phyloP scores from a whole-genome alignment of 2,329 filamentous ascomycete species.

The Aspergillus floridensis region DNA sequence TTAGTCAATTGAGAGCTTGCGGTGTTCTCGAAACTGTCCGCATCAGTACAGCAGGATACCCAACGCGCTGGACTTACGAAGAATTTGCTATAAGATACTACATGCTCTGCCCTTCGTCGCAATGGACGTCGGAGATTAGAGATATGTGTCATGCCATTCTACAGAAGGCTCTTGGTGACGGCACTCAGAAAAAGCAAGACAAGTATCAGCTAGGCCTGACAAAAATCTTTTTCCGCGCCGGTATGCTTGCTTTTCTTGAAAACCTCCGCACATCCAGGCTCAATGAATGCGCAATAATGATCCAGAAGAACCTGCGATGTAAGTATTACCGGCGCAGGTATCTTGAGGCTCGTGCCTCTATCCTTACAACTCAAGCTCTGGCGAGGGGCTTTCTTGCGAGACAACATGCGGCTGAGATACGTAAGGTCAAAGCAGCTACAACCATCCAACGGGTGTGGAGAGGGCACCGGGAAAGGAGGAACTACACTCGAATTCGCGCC shows the following conservation, averaged over 20 bases:
- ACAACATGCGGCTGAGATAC: conserved; percentile 72
- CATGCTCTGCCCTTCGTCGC: conserved; percentile 85
- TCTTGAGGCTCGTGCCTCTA: conserved; percentile 76
- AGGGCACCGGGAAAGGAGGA: conserved; percentile 83
- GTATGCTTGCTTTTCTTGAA: conserved; percentile 97
- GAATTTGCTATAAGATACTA: conserved; percentile 98
- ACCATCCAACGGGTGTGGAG: conserved; percentile 95
- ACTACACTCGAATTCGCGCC: conserved; percentile 72
- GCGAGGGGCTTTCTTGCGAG: conserved; percentile 76
- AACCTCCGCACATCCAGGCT: conserved; percentile 86
- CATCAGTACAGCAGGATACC: conserved; percentile 96
- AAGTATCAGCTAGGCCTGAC: conserved; percentile 97
- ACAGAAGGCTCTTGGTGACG: conserved; percentile 78
- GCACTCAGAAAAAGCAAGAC: conserved; percentile 71
- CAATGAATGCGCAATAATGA: conserved; percentile 93
- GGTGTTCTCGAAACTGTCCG: conserved; percentile 98
- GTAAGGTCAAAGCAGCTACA: conserved; percentile 81
- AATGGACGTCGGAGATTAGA: conserved; percentile 92
- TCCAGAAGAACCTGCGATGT: conserved; percentile 94
- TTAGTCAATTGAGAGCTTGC: conserved; percentile 94
- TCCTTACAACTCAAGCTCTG: conserved; percentile 76
- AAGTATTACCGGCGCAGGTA: conserved; percentile 95
- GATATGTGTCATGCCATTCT: conserved; percentile 93
- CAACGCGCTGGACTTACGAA: conserved; percentile 97
- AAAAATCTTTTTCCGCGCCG: conserved; percentile 98